A percentile compares a stretch with the other conserved stretches of the same genome.
phyloP scores from a whole-genome alignment of 176 grass and related monocot genomes.

The Juncus inflexus region DNA sequence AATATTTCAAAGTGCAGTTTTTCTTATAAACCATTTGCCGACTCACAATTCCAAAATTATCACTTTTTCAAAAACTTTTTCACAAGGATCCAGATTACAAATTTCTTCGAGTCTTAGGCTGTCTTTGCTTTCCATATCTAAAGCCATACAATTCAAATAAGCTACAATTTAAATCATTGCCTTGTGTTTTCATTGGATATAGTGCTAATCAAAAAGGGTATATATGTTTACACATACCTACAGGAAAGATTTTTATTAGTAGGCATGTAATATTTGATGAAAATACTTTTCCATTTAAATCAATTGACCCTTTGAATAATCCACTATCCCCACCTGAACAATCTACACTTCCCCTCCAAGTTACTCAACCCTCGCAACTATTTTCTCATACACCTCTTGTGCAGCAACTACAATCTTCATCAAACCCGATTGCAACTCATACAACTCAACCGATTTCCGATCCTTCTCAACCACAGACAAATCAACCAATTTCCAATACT shows the following conservation, averaged over 20 bases:
- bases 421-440: too few relatives aligned
- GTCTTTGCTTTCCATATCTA: slow-evolving; percentile 5
- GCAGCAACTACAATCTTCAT: too few relatives aligned
- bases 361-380: too few relatives aligned
- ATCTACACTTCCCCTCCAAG: too few relatives aligned
- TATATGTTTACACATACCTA: not conserved
- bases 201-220: not conserved
- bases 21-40: not conserved
- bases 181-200: not conserved
- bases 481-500: not conserved
- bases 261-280: not conserved
- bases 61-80: not conserved
- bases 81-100: not conserved
- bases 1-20: not conserved
- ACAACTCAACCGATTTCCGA: too few relatives aligned
- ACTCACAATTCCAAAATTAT: not conserved
- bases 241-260: not conserved
- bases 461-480: too few relatives aligned
- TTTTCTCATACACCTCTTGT: too few relatives aligned
- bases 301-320: not conserved
- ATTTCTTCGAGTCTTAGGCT: not conserved
- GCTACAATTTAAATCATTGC: not conserved
- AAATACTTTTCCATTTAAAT: not conserved
- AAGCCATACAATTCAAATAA: not conserved
- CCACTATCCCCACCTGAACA: too few relatives aligned